Percentiles rank a stretch among this genome's conserved stretches.
Evolutionary conservation across 2,329 filamentous ascomycete genomes (phyloP).

Genomic region (Podosphaera aphanis): DNA sequence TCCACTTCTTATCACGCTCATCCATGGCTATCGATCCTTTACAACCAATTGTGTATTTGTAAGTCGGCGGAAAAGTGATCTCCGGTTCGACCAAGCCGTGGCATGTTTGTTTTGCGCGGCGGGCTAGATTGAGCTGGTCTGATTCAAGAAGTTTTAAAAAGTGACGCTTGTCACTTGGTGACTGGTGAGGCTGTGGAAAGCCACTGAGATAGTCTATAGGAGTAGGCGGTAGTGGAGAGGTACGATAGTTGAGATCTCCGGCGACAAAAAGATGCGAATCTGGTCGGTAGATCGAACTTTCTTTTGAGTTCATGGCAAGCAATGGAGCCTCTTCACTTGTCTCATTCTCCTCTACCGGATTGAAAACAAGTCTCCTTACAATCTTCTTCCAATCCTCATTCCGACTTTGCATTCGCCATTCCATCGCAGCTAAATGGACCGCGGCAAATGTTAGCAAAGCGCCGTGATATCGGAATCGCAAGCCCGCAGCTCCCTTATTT

Average conservation of each 20-base stretch:
- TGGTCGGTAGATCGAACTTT: constrained; percentile 47
- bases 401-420: constrained; percentile 48
- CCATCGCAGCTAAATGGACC: constrained; percentile 74
- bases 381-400: constrained; percentile 81
- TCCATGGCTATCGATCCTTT: background rate
- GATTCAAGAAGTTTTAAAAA: constrained; percentile 41
- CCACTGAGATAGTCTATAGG: constrained; percentile 25
- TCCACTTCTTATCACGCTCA: constrained; percentile 23
- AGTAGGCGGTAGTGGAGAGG: constrained; percentile 40
- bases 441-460: constrained; percentile 65
- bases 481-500: constrained; percentile 79
- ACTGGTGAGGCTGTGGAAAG: constrained; percentile 38
- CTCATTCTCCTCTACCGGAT: constrained; percentile 18
- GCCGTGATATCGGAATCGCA: constrained; percentile 39
- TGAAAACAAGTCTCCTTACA: constrained; percentile 57
- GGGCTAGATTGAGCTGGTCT: constrained; percentile 64
- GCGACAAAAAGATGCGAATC: constrained; percentile 61
- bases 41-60: constrained; percentile 48
- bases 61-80: constrained; percentile 71
- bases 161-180: constrained; percentile 30
- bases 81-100: constrained; percentile 56
- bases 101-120: constrained; percentile 41
- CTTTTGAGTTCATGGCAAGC: constrained; percentile 19
- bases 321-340: constrained; percentile 21
- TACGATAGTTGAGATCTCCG: constrained; percentile 90